Evolutionary conservation across 75 land plant genomes (phyloP).

Genomic region (Chamaecyparis obtusa): DNA sequence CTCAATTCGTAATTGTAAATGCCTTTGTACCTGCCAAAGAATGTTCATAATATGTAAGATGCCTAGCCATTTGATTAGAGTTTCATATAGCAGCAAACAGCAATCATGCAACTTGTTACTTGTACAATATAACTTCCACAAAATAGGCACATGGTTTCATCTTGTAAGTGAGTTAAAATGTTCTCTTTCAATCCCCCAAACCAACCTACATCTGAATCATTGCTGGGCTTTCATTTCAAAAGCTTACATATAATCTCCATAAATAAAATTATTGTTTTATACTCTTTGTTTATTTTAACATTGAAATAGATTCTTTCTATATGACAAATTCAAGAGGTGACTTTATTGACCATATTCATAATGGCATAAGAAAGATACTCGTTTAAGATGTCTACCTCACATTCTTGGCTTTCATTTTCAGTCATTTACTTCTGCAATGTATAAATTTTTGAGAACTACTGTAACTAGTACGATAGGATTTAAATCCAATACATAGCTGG

Average conservation of each 20-base stretch:
- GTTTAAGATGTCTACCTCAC: background rate
- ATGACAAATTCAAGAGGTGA: background rate
- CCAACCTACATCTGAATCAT: background rate
- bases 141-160: background rate
- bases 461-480: too few relatives aligned
- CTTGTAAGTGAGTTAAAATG: background rate
- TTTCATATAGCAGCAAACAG: background rate
- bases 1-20: constrained; percentile 50
- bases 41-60: background rate
- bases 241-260: background rate
- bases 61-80: background rate
- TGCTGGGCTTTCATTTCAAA: background rate
- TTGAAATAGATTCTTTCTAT: background rate
- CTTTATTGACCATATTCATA: background rate
- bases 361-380: background rate
- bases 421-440: background rate
- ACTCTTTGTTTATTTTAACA: background rate
- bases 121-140: background rate
- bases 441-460: too few relatives aligned
- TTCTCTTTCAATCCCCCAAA: background rate
- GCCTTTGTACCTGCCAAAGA: constrained; percentile 52
- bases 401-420: background rate
- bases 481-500: too few relatives aligned
- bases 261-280: background rate
- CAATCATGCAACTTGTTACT: background rate